Conservation (phyloP, 2,329 filamentous ascomycete genomes). For the Penicillium sp. region DNA sequence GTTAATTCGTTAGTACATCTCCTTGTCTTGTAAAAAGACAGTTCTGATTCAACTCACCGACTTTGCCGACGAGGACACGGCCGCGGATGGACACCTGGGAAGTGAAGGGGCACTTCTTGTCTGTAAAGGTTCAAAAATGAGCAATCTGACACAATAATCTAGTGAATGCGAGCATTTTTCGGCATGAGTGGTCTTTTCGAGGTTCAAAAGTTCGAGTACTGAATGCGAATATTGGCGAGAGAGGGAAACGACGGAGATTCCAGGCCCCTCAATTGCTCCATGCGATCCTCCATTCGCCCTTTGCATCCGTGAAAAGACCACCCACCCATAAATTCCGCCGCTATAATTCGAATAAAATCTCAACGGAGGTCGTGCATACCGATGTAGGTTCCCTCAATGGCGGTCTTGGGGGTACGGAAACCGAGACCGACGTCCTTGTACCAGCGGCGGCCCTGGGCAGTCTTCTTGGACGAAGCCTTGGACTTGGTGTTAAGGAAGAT, state of each 20-base stretch:
- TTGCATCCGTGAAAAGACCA: constrained; percentile 18
- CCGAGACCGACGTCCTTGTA: constrained; percentile 99
- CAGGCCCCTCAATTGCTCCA: constrained; percentile 1
- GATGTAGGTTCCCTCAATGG: constrained; percentile 99
- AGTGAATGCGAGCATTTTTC: constrained; percentile 5
- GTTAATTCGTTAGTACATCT: not conserved
- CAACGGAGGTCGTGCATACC: constrained; percentile 64
- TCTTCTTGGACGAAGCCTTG: constrained; percentile 74
- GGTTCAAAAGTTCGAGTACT: not conserved
- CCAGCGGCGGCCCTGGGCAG: constrained; percentile 93
- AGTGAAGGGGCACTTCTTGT: constrained; percentile 99
- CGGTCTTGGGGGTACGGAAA: constrained; percentile 97
- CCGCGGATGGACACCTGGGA: constrained; percentile 99
- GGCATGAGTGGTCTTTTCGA: constrained; percentile 14
- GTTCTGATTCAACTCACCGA: constrained; percentile 40
- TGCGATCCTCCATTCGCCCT: constrained; percentile 7
- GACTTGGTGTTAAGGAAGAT: constrained; percentile 99
- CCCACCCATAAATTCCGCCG: constrained; percentile 17
- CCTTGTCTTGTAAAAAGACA: not conserved
- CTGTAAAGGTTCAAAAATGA: constrained; percentile 50
- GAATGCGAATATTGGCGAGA: not conserved
- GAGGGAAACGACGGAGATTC: not conserved
- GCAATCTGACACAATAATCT: constrained; percentile 13
- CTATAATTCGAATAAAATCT: constrained; percentile 18
- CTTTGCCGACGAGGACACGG: constrained; percentile 98